Percentiles rank a stretch among this genome's conserved stretches.
Evolutionary conservation across 176 grass and related monocot genomes (phyloP).

Genomic region (Hyparrhenia diplandra): DNA sequence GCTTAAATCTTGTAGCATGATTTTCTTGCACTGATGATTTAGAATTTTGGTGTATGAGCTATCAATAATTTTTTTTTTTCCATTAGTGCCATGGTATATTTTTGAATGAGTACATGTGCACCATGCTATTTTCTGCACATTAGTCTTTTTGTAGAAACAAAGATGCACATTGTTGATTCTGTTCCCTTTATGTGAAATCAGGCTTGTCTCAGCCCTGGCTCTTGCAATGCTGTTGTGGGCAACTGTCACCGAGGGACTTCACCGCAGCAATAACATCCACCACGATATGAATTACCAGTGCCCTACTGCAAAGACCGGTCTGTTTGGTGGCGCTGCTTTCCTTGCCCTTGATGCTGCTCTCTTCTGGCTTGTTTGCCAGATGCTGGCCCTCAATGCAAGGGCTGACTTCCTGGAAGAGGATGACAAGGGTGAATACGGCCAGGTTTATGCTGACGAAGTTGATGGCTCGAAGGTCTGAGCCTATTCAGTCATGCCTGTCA

Average conservation of each 20-base stretch:
- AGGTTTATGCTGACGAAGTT: constrained; percentile 43
- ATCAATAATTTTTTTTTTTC: neutral
- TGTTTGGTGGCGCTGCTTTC: constrained; percentile 80
- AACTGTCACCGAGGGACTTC: constrained; percentile 49
- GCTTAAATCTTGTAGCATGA: neutral
- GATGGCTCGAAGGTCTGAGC: constrained; percentile 33
- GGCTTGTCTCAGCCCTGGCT: constrained; percentile 55
- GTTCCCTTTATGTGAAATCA: constrained; percentile 32
- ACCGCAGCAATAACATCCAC: constrained; percentile 48
- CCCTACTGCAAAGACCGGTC: constrained; percentile 80
- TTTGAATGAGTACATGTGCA: neutral
- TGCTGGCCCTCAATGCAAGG: constrained; percentile 74
- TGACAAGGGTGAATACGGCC: constrained; percentile 63
- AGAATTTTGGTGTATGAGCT: neutral
- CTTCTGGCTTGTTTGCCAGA: constrained; percentile 71
- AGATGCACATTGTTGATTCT: neutral
- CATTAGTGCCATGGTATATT: neutral
- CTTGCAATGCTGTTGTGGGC: constrained; percentile 65
- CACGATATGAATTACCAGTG: constrained; percentile 49
- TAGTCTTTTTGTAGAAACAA: neutral
- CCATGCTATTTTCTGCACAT: neutral
- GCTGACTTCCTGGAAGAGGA: constrained; percentile 62
- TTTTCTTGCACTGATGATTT: neutral
- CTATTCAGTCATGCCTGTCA: neutral
- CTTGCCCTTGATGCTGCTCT: constrained; percentile 60